Base-by-base conservation (phyloP, 2,329 filamentous ascomycete species). In the Plectosphaerella plurivora region DNA sequence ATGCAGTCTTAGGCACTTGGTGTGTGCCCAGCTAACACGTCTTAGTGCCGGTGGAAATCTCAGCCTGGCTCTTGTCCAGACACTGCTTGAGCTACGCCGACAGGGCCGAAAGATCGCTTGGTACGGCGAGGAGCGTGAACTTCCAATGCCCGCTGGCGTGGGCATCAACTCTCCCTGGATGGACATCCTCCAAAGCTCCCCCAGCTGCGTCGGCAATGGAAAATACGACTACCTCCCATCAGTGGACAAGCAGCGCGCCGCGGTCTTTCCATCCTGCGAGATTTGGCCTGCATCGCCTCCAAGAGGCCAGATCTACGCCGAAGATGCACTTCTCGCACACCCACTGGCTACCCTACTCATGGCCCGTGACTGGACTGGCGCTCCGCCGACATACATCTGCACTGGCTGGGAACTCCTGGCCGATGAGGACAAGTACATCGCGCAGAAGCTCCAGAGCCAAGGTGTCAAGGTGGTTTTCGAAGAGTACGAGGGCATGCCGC, bases 401-500 rank as follows among this genome's bases (percentile, higher is more conserved):
- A 78, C 81, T 0, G 89, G 89, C 0, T 82, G 88, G 73, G 89
- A 94, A 68, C 77, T 87, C 59, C 73, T 93, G 10, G 73, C 79
- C 1, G 87, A 90, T 65, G 88, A 91, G 65, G 77, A 76, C 54
- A 77, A 76, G 57, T 81, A 82, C 50, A 63, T 89, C 2, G 87
- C 84, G 0, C 68, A 71, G 41, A 75, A 77, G 39, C 73, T 88
- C 11, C 73, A 73, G 15, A 57, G 61, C 8, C 80, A 87, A 45
- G 83, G 81, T 5, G 85, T 86, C 0, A 63, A 61, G 0, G 80
- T 92, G 0, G 74, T 82, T 4, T 87, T 84, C 61, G 82, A 89
- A 64, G 82, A 90, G 68, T 94, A 84, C 64, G 85, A 91, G 65
- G 86, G 83, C 3, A 93, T 93, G 89, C 88, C 89, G 51, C 89